Conservation (phyloP, 169 alveolate species). For the Cryptosporidium andersoni region DNA sequence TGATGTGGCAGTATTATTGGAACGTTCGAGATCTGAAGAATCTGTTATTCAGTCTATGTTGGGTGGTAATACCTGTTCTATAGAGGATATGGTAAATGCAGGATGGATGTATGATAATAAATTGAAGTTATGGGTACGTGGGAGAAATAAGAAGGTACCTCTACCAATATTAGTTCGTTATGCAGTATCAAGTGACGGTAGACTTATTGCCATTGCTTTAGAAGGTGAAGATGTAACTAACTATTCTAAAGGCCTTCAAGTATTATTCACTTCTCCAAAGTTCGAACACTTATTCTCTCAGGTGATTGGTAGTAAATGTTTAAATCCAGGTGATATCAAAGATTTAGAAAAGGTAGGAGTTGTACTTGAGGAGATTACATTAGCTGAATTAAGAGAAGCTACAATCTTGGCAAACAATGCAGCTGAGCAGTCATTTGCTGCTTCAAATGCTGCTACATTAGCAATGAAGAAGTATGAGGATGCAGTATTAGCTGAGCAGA, state of each 20-base stretch:
- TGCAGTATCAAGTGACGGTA: constrained; percentile 53
- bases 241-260: constrained; percentile 42
- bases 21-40: constrained; percentile 39
- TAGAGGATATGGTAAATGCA: constrained; percentile 42
- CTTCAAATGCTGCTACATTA: constrained; percentile 50
- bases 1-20: constrained; percentile 10
- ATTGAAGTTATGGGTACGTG: constrained; percentile 54
- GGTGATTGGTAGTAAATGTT: constrained; percentile 30
- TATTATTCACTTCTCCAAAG: constrained; percentile 26
- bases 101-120: constrained; percentile 64
- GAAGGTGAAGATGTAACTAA: constrained; percentile 29
- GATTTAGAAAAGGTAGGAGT: constrained; percentile 1
- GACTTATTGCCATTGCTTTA: constrained; percentile 30
- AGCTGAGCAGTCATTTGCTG: constrained; percentile 6
- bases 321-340: constrained; percentile 16
- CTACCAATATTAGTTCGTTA: constrained; percentile 57
- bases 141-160: constrained; percentile 9
- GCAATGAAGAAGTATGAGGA: constrained; percentile 34
- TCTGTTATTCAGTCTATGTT: constrained; percentile 38
- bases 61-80: constrained; percentile 23
- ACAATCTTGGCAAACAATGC: constrained; percentile 26
- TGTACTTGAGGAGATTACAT: constrained; percentile 15
- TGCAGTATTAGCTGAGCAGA: constrained; percentile 39
- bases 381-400: constrained; percentile 38
- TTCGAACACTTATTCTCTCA: constrained; percentile 2